Conservation (phyloP, 495 filamentous ascomycete species). For the Xylaria telfairii region DNA sequence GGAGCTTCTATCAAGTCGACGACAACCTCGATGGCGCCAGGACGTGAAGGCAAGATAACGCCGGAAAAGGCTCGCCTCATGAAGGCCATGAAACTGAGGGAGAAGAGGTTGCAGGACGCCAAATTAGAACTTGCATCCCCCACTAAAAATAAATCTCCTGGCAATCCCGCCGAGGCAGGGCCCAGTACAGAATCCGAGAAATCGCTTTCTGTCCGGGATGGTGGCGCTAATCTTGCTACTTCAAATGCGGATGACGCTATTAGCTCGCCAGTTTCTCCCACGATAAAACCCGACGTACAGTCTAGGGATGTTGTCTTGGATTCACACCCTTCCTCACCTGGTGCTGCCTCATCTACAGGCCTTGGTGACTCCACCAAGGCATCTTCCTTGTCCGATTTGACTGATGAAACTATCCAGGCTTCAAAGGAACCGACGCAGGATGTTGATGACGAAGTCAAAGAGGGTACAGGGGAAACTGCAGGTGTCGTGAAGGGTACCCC, state of each 20-base stretch:
- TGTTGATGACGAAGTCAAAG: slow-evolving; percentile 28
- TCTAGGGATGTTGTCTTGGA: slow-evolving; percentile 49
- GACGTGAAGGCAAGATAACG: slow-evolving; percentile 69
- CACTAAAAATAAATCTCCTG: slow-evolving; percentile 12
- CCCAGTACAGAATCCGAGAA: slow-evolving; percentile 29
- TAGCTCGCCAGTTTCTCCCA: slow-evolving; percentile 40
- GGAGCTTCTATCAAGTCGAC: slow-evolving; percentile 56
- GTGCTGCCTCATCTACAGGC: slow-evolving; percentile 51
- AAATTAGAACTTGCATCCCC: slow-evolving; percentile 30
- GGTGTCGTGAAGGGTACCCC: slow-evolving; percentile 8
- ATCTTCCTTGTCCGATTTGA: slow-evolving; percentile 61
- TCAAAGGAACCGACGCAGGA: slow-evolving; percentile 27
- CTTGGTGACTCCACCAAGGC: slow-evolving; percentile 59
- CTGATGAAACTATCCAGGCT: slow-evolving; percentile 56
- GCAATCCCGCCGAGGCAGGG: slow-evolving; percentile 31
- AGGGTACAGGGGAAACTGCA: slow-evolving; percentile 16
- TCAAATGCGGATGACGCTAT: slow-evolving; percentile 49
- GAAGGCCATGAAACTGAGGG: slow-evolving; percentile 88
- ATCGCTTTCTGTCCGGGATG: slow-evolving; percentile 25
- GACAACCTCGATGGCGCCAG: slow-evolving; percentile 41
- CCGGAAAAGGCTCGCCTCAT: slow-evolving; percentile 90
- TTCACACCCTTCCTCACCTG: slow-evolving; percentile 58
- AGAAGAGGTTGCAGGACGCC: slow-evolving; percentile 72
- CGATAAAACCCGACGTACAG: slow-evolving; percentile 40
- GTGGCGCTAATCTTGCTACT: slow-evolving; percentile 32